Percentiles rank a stretch among this genome's conserved stretches.
These are phyloP conservation scores for Metschnikowia anglica DNA, from an alignment of 805 yeast genomes.

Conservation along the genomic window DNA sequence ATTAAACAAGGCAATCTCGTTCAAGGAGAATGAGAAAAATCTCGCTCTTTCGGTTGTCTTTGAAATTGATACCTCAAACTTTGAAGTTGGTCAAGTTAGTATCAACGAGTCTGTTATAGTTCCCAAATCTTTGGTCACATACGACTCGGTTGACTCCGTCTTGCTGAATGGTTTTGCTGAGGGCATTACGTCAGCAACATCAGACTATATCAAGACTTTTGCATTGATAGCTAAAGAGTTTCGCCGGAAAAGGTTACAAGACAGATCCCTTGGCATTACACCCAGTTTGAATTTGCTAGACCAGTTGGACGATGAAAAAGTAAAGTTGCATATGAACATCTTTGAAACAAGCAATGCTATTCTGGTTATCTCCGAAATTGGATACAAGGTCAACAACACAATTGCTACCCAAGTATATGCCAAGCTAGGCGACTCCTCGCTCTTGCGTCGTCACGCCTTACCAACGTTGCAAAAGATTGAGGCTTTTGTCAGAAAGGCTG, in stretches of 20 bases:
- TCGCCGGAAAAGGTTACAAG: slow-evolving; percentile 63
- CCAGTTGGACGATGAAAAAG: slow-evolving; percentile 83
- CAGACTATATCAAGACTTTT: slow-evolving; percentile 63
- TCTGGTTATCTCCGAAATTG: slow-evolving; percentile 68
- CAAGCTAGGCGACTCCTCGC: slow-evolving; percentile 73
- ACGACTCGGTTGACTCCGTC: slow-evolving; percentile 55
- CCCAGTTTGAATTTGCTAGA: slow-evolving; percentile 67
- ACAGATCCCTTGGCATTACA: slow-evolving; percentile 45
- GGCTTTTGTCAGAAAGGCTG: slow-evolving; percentile 69
- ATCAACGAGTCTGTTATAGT: slow-evolving; percentile 68
- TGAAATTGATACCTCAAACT: slow-evolving; percentile 69
- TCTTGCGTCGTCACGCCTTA: slow-evolving; percentile 82
- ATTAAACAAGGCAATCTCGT: slow-evolving; percentile 58
- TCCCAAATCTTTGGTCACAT: slow-evolving; percentile 59
- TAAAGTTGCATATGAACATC: slow-evolving; percentile 67
- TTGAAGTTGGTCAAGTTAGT: slow-evolving; percentile 73
- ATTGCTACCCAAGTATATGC: slow-evolving; percentile 80
- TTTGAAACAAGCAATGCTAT: slow-evolving; percentile 60
- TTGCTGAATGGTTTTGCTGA: slow-evolving; percentile 32
- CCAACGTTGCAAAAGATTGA: slow-evolving; percentile 83
- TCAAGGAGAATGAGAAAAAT: slow-evolving; percentile 56
- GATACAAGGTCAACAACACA: slow-evolving; percentile 77
- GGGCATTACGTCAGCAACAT: slow-evolving; percentile 51
- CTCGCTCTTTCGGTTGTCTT: slow-evolving; percentile 78
- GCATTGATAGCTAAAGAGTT: slow-evolving; percentile 66